Conservation (phyloP, 768 basidiomycete genomes). For the Russula sp. region DNA sequence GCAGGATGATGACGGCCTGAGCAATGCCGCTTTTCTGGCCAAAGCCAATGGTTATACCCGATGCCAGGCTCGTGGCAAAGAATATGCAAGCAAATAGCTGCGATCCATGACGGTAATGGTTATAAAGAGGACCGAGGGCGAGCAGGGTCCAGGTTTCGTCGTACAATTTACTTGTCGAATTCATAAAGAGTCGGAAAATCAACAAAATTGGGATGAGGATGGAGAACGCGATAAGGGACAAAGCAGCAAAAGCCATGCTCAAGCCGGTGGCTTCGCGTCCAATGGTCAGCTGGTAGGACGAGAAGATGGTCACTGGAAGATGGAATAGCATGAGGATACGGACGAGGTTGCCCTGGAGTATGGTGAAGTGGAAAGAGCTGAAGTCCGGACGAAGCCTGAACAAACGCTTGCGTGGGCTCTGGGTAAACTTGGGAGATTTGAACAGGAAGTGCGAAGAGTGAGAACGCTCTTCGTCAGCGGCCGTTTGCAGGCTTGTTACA, state of each 20-base stretch:
- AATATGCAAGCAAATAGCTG: slow-evolving; percentile 83
- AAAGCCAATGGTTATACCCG: slow-evolving; percentile 83
- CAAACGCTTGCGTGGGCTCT: slow-evolving; percentile 44
- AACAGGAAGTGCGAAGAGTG: slow-evolving; percentile 44
- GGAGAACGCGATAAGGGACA: slow-evolving; percentile 79
- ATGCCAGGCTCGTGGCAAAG: slow-evolving; percentile 76
- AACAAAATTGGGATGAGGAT: slow-evolving; percentile 73
- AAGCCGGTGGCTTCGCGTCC: slow-evolving; percentile 51
- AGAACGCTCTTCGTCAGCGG: slow-evolving; percentile 52
- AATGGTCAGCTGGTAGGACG: slow-evolving; percentile 79
- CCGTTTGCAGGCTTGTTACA: slow-evolving; percentile 27
- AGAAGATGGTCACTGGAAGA: slow-evolving; percentile 89
- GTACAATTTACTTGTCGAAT: slow-evolving; percentile 86
- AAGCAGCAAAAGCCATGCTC: slow-evolving; percentile 72
- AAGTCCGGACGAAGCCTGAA: slow-evolving; percentile 57
- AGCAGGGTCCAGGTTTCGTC: slow-evolving; percentile 92
- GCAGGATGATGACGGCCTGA: slow-evolving; percentile 85
- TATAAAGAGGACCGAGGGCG: slow-evolving; percentile 88
- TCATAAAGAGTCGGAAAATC: slow-evolving; percentile 72
- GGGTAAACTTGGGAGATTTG: slow-evolving; percentile 41
- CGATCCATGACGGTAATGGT: slow-evolving; percentile 88
- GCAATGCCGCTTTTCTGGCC: slow-evolving; percentile 88
- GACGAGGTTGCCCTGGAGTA: slow-evolving; percentile 87
- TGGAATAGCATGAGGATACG: slow-evolving; percentile 91
- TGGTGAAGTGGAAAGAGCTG: slow-evolving; percentile 75